Evolutionary conservation across 2,329 filamentous ascomycete species (phyloP).

Genomic region (Dendryphion nanum): DNA sequence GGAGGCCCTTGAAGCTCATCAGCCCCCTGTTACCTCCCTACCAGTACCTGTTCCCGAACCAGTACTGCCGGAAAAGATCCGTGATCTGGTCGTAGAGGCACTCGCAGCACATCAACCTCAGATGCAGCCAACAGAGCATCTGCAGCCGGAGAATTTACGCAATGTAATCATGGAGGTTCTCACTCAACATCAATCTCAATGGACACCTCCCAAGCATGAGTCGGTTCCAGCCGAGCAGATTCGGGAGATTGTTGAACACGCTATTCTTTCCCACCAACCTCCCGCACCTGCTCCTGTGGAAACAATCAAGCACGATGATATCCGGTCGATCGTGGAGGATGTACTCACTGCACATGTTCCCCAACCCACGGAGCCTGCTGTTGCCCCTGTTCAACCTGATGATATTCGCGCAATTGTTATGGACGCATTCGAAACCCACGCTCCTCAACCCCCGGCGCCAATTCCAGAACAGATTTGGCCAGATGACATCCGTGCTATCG

Average conservation of each 20-base stretch:
- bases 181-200: slow-evolving; percentile 20
- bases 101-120: slow-evolving; percentile 50
- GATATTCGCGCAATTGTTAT: slow-evolving; percentile 26
- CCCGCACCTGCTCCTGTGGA: slow-evolving; percentile 7
- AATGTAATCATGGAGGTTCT: slow-evolving; percentile 25
- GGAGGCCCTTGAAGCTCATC: slow-evolving; percentile 60
- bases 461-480: slow-evolving; percentile 30
- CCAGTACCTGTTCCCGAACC: slow-evolving; percentile 26
- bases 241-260: slow-evolving; percentile 58
- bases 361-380: slow-evolving; percentile 3
- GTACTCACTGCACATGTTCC: slow-evolving; percentile 5
- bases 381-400: slow-evolving; percentile 15
- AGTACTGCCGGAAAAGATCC: slow-evolving; percentile 68
- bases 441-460: slow-evolving; percentile 20
- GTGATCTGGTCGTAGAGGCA: slow-evolving; percentile 58
- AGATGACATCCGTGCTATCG: slow-evolving; percentile 52
- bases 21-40: slow-evolving; percentile 31
- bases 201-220: slow-evolving; percentile 23
- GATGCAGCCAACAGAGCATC: slow-evolving; percentile 9
- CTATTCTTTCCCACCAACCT: slow-evolving; percentile 52
- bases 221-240: slow-evolving; percentile 68
- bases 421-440: slow-evolving; percentile 29
- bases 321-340: slow-evolving; percentile 42
- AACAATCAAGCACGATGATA: slow-evolving; percentile 59
- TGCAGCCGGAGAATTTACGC: slow-evolving; percentile 16